Evolutionary conservation across 208 protist species (phyloP).

Genomic region (Willaertia magna): DNA sequence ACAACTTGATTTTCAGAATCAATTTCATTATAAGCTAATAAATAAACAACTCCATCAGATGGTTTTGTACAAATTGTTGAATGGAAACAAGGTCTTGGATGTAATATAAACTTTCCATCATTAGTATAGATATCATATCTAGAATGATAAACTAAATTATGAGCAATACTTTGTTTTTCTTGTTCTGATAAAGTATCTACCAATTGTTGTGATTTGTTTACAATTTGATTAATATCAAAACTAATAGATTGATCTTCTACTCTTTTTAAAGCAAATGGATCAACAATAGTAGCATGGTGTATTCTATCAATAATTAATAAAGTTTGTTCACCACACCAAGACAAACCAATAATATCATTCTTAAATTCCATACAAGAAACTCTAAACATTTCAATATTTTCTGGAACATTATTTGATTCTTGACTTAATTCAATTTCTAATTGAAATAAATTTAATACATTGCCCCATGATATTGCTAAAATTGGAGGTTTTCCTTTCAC

Average conservation of each 20-base stretch:
- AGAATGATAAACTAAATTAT: neutral
- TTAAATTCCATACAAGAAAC: neutral
- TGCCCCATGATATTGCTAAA: neutral
- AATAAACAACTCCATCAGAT: neutral
- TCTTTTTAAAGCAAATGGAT: neutral
- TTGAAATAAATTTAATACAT: neutral
- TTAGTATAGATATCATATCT: neutral
- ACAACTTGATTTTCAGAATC: neutral
- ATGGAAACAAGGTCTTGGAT: neutral
- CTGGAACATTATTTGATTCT: neutral
- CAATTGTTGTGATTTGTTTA: too few relatives aligned
- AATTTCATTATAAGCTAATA: neutral
- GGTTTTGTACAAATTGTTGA: neutral
- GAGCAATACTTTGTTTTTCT: neutral
- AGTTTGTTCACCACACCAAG: neutral
- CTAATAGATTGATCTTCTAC: neutral
- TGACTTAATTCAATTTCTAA: neutral
- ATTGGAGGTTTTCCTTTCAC: neutral
- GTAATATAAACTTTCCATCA: neutral
- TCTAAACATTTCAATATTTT: neutral
- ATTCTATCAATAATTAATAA: neutral
- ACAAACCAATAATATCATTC: neutral
- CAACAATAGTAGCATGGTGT: neutral
- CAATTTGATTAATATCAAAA: neutral
- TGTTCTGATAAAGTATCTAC: neutral